These are phyloP conservation scores for Poteriospumella lacustris DNA, from an alignment of 108 stramenopile genomes.

Conservation along the genomic window DNA sequence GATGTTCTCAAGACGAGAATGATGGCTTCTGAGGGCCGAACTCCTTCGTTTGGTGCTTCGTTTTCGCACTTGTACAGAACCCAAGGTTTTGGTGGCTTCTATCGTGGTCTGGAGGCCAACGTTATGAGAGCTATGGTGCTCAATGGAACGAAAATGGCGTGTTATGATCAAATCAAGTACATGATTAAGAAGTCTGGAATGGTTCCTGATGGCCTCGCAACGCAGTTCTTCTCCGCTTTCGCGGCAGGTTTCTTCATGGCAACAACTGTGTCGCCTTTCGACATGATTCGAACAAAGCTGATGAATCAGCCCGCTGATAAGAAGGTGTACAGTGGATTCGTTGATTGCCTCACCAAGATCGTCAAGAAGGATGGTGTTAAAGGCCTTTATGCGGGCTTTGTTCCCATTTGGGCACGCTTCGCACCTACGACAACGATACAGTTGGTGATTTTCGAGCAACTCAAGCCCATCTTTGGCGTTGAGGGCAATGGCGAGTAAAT, in stretches of 20 bases:
- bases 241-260: slow-evolving; percentile 90
- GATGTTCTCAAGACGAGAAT: slow-evolving; percentile 85
- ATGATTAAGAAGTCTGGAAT: slow-evolving; percentile 13
- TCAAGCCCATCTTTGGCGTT: slow-evolving; percentile 38
- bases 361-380: slow-evolving; percentile 68
- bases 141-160: slow-evolving; percentile 89
- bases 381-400: slow-evolving; percentile 80
- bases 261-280: slow-evolving; percentile 79
- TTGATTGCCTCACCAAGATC: slow-evolving; percentile 78
- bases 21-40: slow-evolving; percentile 69
- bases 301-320: slow-evolving; percentile 87
- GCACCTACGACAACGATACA: slow-evolving; percentile 83
- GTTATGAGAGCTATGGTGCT: slow-evolving; percentile 75
- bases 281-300: slow-evolving; percentile 76
- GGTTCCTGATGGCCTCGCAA: slow-evolving; percentile 16
- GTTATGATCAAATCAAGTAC: slow-evolving; percentile 71
- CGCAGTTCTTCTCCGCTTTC: slow-evolving; percentile 56
- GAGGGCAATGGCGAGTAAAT: not conserved
- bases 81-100: slow-evolving; percentile 82
- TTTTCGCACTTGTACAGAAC: slow-evolving; percentile 64
- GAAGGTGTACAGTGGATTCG: slow-evolving; percentile 72
- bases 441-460: slow-evolving; percentile 78
- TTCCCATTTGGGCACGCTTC: slow-evolving; percentile 86
- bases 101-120: slow-evolving; percentile 77
- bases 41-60: slow-evolving; percentile 52